phyloP scores from a whole-genome alignment of 768 basidiomycete genomes.

The Hypholoma sublateritium region DNA sequence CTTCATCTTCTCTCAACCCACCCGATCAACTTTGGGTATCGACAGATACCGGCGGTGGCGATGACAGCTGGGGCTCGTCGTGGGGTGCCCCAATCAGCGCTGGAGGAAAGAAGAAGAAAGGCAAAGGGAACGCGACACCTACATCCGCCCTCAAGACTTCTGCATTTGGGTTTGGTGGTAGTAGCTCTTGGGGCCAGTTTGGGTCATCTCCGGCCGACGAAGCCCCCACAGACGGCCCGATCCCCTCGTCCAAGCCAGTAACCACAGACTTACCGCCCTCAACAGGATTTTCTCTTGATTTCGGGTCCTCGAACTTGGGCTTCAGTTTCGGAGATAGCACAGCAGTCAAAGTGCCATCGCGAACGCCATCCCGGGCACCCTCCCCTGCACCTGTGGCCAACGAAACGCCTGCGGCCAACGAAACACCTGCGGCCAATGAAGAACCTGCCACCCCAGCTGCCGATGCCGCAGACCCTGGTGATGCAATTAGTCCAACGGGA shows the following conservation, averaged over 20 bases:
- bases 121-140: constrained; percentile 11
- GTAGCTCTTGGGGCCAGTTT: constrained; percentile 12
- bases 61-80: constrained; percentile 20
- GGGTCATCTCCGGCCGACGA: constrained; percentile 7
- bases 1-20: constrained; percentile 22
- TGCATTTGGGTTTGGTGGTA: constrained; percentile 15
- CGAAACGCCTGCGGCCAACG: not conserved
- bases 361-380: constrained; percentile 6
- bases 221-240: not conserved
- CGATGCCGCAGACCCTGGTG: not conserved
- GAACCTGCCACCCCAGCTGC: not conserved
- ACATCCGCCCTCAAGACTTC: constrained; percentile 7
- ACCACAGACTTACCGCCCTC: constrained; percentile 13
- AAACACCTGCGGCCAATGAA: not conserved
- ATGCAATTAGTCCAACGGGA: not conserved
- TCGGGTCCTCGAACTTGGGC: constrained; percentile 5
- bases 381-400: constrained; percentile 5
- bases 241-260: constrained; percentile 13
- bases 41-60: constrained; percentile 23
- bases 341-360: constrained; percentile 4
- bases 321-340: constrained; percentile 8
- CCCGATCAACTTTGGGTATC: constrained; percentile 22
- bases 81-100: constrained; percentile 4
- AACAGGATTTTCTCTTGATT: not conserved
- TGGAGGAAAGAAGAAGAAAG: constrained; percentile 22